Evolutionary conservation across 257 asterid genomes (phyloP).

Genomic region (Schizonepeta tenuifolia): DNA sequence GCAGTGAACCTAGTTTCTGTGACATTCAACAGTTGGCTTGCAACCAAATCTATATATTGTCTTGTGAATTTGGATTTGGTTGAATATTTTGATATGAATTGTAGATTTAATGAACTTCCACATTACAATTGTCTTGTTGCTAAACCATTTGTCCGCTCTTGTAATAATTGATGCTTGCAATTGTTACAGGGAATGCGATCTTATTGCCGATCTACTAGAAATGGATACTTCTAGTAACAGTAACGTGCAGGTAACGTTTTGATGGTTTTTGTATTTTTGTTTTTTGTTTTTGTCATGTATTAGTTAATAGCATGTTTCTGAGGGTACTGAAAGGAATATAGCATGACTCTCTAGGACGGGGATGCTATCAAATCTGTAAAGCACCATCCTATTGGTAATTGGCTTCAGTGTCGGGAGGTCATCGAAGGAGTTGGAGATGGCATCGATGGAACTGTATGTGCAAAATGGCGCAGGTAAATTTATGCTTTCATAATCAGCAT

Average conservation of each 20-base stretch:
- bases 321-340: constrained; percentile 30
- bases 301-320: constrained; percentile 24
- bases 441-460: constrained; percentile 71
- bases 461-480: constrained; percentile 92
- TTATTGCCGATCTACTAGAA: constrained; percentile 57
- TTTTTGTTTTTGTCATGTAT: constrained; percentile 24
- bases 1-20: neutral
- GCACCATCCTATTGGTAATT: constrained; percentile 69
- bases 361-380: constrained; percentile 37
- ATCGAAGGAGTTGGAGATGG: constrained; percentile 58
- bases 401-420: constrained; percentile 84
- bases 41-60: neutral
- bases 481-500: neutral
- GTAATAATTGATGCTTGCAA: constrained; percentile 36
- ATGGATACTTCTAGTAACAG: constrained; percentile 32
- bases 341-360: constrained; percentile 44
- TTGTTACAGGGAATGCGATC: constrained; percentile 57
- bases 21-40: constrained; percentile 1
- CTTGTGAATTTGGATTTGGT: neutral
- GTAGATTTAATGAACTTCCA: constrained; percentile 8
- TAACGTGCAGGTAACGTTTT: constrained; percentile 53
- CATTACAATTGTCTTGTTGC: neutral
- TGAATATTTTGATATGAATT: constrained; percentile 18
- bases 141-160: constrained; percentile 24
- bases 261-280: too few species aligned